Percentiles rank a stretch among this genome's conserved stretches.
Evolutionary conservation across 2,329 filamentous ascomycete species (phyloP).

Genomic region (Incumbomyces lentus): DNA sequence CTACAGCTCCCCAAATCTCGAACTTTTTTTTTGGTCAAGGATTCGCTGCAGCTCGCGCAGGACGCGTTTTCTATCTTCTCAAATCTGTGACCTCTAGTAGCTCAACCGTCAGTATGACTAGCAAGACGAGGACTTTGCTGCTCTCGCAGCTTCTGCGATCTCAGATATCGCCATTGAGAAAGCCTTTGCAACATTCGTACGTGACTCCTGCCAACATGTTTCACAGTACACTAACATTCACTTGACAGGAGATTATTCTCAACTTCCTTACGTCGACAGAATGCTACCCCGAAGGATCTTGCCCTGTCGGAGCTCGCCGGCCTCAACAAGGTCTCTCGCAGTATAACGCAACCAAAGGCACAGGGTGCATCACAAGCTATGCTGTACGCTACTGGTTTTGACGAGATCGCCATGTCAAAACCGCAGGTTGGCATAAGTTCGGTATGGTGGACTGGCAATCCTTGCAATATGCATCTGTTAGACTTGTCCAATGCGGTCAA

Average conservation of each 20-base stretch:
- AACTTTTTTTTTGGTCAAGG: too few species aligned
- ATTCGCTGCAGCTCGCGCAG: too few species aligned
- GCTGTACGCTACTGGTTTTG: constrained; percentile 90
- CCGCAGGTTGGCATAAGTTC: constrained; percentile 96
- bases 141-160: constrained; percentile 1
- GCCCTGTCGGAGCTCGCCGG: constrained; percentile 11
- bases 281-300: constrained; percentile 6
- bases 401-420: constrained; percentile 82
- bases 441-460: constrained; percentile 96
- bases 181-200: not conserved
- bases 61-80: too few species aligned
- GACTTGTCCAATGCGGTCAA: constrained; percentile 73
- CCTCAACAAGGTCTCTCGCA: constrained; percentile 74
- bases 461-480: constrained; percentile 97
- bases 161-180: not conserved
- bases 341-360: constrained; percentile 92
- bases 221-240: too few species aligned
- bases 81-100: too few species aligned
- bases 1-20: too few species aligned
- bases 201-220: not conserved
- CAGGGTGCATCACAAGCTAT: constrained; percentile 98
- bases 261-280: constrained; percentile 4
- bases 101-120: too few species aligned
- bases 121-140: not conserved
- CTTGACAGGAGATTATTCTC: constrained; percentile 1